Percentiles rank a stretch among this genome's conserved stretches.
These are phyloP conservation scores for Pestalotiopsis fici DNA, from an alignment of 2,329 filamentous ascomycete species.

Conservation along the genomic window DNA sequence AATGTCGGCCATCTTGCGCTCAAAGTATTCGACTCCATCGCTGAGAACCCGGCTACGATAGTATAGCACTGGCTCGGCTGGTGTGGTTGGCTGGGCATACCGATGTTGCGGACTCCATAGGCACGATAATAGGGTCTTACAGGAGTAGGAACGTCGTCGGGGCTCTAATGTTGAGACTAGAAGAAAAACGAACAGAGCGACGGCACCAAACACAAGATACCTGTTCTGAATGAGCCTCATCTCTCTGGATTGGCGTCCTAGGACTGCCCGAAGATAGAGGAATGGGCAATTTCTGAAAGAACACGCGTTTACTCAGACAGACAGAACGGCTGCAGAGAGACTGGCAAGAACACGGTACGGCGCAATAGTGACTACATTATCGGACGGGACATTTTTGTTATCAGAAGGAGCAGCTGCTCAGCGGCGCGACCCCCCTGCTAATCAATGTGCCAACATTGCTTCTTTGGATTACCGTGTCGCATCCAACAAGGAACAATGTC, in stretches of 20 bases:
- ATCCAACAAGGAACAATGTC: not conserved
- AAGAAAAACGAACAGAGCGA: slow-evolving; percentile 19
- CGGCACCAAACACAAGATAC: slow-evolving; percentile 15
- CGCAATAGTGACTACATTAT: too few relatives aligned
- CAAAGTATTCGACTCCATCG: slow-evolving; percentile 24
- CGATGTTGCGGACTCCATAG: slow-evolving; percentile 19
- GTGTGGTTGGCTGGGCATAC: slow-evolving; percentile 21
- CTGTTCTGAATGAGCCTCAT: slow-evolving; percentile 15
- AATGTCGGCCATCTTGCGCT: slow-evolving; percentile 20
- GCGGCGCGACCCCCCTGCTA: too few relatives aligned
- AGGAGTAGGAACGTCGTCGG: slow-evolving; percentile 25
- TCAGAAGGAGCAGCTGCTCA: too few relatives aligned
- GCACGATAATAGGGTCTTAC: slow-evolving; percentile 25
- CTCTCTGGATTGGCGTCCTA: not conserved
- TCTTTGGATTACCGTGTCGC: too few relatives aligned
- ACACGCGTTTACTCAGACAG: too few relatives aligned
- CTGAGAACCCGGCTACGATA: slow-evolving; percentile 15
- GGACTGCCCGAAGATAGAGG: not conserved
- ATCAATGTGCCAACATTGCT: too few relatives aligned
- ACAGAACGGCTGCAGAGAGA: too few relatives aligned
- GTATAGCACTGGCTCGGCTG: slow-evolving; percentile 18
- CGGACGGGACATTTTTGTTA: too few relatives aligned
- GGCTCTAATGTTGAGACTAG: slow-evolving; percentile 25
- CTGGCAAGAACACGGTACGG: too few relatives aligned
- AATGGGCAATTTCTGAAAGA: not conserved